These are phyloP conservation scores for Colletotrichum navitas DNA, from an alignment of 2,329 filamentous ascomycete species.

Conservation along the genomic window DNA sequence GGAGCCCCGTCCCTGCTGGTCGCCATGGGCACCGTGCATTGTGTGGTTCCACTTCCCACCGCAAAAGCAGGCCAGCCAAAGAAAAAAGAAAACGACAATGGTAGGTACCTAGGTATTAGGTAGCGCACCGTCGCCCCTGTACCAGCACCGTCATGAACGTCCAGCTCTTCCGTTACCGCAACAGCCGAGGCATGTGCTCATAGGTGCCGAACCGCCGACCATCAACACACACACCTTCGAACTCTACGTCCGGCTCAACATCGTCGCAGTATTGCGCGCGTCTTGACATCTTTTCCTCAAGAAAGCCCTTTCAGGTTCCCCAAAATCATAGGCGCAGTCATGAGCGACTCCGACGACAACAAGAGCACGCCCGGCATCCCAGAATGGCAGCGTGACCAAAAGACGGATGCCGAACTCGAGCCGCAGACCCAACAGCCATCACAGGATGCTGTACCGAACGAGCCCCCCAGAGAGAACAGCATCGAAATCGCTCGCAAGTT, in stretches of 20 bases:
- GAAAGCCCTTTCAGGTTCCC: background rate
- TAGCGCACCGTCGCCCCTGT: background rate
- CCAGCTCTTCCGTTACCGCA: constrained; percentile 26
- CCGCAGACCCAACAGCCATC: constrained; percentile 23
- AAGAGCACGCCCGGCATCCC: constrained; percentile 47
- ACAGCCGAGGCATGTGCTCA: constrained; percentile 44
- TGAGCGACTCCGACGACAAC: constrained; percentile 52
- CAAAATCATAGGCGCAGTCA: constrained; percentile 27
- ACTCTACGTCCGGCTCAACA: background rate
- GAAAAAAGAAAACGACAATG: background rate
- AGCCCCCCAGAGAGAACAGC: constrained; percentile 46
- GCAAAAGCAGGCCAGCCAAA: background rate
- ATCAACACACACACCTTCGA: constrained; percentile 7
- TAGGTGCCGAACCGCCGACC: constrained; percentile 33
- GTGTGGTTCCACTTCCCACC: constrained; percentile 5
- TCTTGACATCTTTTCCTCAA: background rate
- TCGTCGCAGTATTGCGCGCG: background rate
- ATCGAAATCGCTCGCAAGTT: constrained; percentile 80
- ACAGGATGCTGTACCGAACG: constrained; percentile 20
- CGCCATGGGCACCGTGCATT: constrained; percentile 37
- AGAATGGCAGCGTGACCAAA: constrained; percentile 49
- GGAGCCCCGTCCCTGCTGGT: constrained; percentile 30
- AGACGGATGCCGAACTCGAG: constrained; percentile 23
- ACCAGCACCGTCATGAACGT: constrained; percentile 17
- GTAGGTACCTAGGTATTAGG: too few relatives aligned